Evolutionary conservation across 176 grass and related monocot genomes (phyloP), one percentile per base, ranked within the genome.

Genomic region (Triticum monococcum): DNA sequence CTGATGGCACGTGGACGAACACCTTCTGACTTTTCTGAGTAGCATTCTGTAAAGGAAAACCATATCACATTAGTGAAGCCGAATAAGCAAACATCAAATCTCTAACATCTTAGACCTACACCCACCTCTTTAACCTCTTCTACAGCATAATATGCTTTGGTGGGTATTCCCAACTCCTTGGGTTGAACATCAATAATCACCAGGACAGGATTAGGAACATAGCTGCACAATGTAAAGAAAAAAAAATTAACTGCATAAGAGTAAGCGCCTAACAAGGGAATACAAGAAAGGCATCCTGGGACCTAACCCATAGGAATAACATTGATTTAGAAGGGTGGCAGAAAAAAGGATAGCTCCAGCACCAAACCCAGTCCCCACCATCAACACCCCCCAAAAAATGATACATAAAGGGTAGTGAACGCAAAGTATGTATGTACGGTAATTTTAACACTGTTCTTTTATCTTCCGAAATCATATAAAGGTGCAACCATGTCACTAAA

Each of bases 121-220:
- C 8, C 64, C 86, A 94, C 93, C 93, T 98, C 97, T 88, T 96
- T 98, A 77, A 98, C 94, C 82, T 96, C 94, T 87, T 99, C 94
- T 9, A 99, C 91, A 79, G 92, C 90, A 72, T 96, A 96, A 64
- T 96, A 98, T 0, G 97, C 92, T 90, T 99, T 99, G 25, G 94
- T 94, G 70, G 97, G 97, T 92, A 99, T 96, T 36, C 97, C 97
- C 78, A 99, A 72, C 80, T 99, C 97, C 82, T 94, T 94, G 57
- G 97, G 97, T 88, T 96, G 92, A 43, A 99, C 97, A 85, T 99
- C 97, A 40, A 99, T 99, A 83, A 99, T 99, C 88, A 99, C 97
- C 80, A 99, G 87, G 12, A 99, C 92, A 43, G 94, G 92, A 79
- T 99, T 99, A 23, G 86, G 88, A 89, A 99, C 97, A 81, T 98